Base-by-base conservation (phyloP, 495 filamentous ascomycete species). In the Penicillium nucicola region DNA sequence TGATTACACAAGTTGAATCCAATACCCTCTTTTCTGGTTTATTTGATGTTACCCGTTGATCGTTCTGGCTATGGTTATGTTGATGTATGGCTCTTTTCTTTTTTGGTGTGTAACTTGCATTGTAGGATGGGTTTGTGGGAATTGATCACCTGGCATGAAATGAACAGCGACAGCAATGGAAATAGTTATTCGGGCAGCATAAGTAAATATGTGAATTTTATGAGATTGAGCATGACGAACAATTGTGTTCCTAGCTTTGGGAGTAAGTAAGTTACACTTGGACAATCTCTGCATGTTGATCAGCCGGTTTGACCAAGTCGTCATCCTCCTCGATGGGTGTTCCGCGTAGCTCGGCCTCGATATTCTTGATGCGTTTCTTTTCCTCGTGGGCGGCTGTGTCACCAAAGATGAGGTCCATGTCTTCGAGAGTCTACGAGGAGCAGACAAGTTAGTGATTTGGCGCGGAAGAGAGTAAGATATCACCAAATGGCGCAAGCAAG, bases 361-460 rank as follows among this genome's bases (percentile, higher is more conserved):
- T 88, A 56, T 84, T 83, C 28, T 78, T 81, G 74, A 89, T 88
- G 23, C 84, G 76, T 65, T 86, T 79, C 41, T 84, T 81, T 56
- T 90, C 87, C 48, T 85, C 84, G 28, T 83, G 77, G 0, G 85
- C 86, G 10, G 81, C 79, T 45, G 84, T 83, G 31, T 80, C 83
- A 35, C 88, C 88, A 61, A 92, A 92, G 42, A 91, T 78, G 48
- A 87, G 76, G 54, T 92, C 88, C 86, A 82, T 79, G 58, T 79
- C 70, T 60, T 79, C 76, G 12, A 79, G 59, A 22, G 72, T 74
- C 33, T 82, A 72, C 2, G 13, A 18, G 4, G 10, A 19, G 15
- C n/a, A n/a, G n/a, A n/a, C n/a, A 5, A 51, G 12, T 32, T 10
- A 19, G 13, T 44, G 9, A 23, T n/a, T 38, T 37, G 19, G 7